phyloP scores from a whole-genome alignment of 176 grass and related monocot genomes.

The Musa schizocarpa region DNA sequence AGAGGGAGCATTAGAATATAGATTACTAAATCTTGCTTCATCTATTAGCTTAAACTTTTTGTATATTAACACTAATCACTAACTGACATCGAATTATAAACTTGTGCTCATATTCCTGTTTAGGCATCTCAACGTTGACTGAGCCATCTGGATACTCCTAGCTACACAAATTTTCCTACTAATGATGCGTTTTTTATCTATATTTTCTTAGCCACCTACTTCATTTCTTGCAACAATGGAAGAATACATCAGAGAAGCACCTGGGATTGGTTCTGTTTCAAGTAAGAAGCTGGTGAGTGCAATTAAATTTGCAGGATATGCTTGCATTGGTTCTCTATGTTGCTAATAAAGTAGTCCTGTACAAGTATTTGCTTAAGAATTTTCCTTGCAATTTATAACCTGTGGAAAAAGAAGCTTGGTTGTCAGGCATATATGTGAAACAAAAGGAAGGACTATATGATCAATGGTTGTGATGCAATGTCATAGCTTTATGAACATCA shows the following conservation, averaged over 20 bases:
- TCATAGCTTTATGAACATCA: too few relatives aligned
- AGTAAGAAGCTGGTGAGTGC: slow-evolving; percentile 63
- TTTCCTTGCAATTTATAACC: background rate
- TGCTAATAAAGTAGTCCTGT: background rate
- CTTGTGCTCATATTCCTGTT: background rate
- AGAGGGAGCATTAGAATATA: too few relatives aligned
- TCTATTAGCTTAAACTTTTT: background rate
- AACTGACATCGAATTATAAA: background rate
- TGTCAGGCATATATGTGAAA: background rate
- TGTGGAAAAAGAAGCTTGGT: background rate
- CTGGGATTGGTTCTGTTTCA: slow-evolving; percentile 24
- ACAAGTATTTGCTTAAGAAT: background rate
- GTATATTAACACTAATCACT: background rate
- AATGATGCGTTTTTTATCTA: background rate
- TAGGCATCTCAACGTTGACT: background rate
- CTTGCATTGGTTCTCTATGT: background rate
- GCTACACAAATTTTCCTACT: background rate
- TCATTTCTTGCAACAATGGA: slow-evolving; percentile 93
- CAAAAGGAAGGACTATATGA: background rate
- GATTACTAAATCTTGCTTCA: background rate
- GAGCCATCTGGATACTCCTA: background rate
- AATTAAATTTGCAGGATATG: background rate
- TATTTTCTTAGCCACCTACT: slow-evolving; percentile 64
- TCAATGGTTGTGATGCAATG: background rate
- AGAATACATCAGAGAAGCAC: slow-evolving; percentile 97